Conservation (phyloP, 2,329 filamentous ascomycete genomes). For the Setomelanomma holmii region DNA sequence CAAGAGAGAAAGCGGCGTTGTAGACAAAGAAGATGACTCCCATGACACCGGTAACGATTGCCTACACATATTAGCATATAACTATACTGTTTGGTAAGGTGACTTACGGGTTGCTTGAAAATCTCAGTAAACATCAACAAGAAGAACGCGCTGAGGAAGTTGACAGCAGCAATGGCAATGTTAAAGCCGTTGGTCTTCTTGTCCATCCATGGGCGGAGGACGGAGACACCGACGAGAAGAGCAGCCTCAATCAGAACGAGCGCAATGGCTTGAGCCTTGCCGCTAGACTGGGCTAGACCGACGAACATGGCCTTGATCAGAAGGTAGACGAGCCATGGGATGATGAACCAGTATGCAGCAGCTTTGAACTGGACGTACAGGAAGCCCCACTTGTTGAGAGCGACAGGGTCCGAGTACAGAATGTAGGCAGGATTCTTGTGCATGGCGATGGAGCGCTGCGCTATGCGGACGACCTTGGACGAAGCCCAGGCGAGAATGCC, state of each 20-base stretch:
- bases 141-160: slow-evolving; percentile 91
- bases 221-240: slow-evolving; percentile 77
- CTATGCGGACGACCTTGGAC: slow-evolving; percentile 87
- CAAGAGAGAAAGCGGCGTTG: slow-evolving; percentile 82
- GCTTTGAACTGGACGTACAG: slow-evolving; percentile 97
- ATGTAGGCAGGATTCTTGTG: slow-evolving; percentile 98
- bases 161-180: slow-evolving; percentile 87
- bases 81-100: neutral
- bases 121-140: slow-evolving; percentile 86
- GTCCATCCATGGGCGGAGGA: slow-evolving; percentile 96
- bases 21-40: slow-evolving; percentile 88
- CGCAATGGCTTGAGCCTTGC: slow-evolving; percentile 78
- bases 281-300: slow-evolving; percentile 75
- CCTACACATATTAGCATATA: slow-evolving; percentile 50
- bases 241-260: slow-evolving; percentile 82
- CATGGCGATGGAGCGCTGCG: slow-evolving; percentile 85
- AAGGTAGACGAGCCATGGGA: slow-evolving; percentile 78
- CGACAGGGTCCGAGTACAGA: slow-evolving; percentile 91
- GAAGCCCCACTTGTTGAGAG: slow-evolving; percentile 97
- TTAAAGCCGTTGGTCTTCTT: slow-evolving; percentile 98
- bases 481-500: slow-evolving; percentile 83
- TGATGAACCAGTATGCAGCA: slow-evolving; percentile 93
- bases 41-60: slow-evolving; percentile 83
- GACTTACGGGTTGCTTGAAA: slow-evolving; percentile 77
- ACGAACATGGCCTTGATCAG: slow-evolving; percentile 89